These are phyloP conservation scores for Nemophila menziesii DNA, from an alignment of 257 asterid genomes.

Conservation along the genomic window DNA sequence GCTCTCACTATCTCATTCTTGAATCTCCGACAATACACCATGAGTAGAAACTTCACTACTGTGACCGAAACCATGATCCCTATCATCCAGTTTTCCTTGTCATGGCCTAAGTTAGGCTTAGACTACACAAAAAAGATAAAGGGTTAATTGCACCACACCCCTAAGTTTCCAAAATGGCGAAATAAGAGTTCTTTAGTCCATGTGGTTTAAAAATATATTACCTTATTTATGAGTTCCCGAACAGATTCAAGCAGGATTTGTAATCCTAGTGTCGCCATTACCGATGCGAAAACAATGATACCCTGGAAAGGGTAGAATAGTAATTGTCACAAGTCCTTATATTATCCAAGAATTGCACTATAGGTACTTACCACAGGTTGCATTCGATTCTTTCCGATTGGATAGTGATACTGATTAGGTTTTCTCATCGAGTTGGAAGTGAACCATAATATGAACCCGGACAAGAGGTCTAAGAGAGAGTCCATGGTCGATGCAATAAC, in stretches of 20 bases:
- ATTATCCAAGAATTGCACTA: too few species aligned
- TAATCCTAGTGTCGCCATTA: conserved; percentile 88
- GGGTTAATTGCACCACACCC: too few species aligned
- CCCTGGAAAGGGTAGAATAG: conserved; percentile 39
- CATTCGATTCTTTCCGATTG: conserved; percentile 87
- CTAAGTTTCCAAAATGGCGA: too few species aligned
- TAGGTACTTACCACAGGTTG: conserved; percentile 68
- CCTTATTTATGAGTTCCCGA: conserved; percentile 61
- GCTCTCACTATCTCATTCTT: too few species aligned
- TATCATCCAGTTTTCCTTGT: conserved; percentile 78
- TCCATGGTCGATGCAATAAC: conserved; percentile 88
- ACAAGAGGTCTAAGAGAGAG: conserved; percentile 72
- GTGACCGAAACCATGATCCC: too few species aligned
- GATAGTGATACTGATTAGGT: conserved; percentile 71
- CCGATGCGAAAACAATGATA: conserved; percentile 82
- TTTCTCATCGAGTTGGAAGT: conserved; percentile 71
- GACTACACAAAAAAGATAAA: conserved; percentile 22
- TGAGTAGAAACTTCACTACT: too few species aligned
- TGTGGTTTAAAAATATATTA: too few species aligned
- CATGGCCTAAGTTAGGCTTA: conserved; percentile 40
- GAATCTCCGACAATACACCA: too few species aligned
- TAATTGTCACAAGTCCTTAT: too few species aligned
- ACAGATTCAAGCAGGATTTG: conserved; percentile 78
- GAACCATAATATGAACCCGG: conserved; percentile 87
- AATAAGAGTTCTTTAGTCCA: too few species aligned